phyloP scores from a whole-genome alignment of 306 rosid genomes.

The Echinosophora koreensis region DNA sequence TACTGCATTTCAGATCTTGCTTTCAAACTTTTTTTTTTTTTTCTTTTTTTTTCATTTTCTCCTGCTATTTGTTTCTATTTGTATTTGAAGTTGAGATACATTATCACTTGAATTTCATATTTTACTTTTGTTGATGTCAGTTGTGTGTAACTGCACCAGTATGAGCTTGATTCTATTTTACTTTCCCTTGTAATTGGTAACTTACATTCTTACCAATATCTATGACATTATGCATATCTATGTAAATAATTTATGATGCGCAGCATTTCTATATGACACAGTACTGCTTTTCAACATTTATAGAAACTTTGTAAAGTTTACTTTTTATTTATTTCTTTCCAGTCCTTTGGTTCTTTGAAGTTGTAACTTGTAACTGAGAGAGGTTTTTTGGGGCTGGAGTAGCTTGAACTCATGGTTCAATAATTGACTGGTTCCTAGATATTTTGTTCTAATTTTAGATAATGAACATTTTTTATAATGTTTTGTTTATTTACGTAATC shows the following conservation, averaged over 20 bases:
- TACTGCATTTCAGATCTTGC: not conserved
- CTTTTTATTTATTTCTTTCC: not conserved
- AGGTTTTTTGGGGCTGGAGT: not conserved
- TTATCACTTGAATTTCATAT: not conserved
- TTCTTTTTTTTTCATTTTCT: not conserved
- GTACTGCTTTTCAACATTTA: not conserved
- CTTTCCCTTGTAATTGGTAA: conserved; percentile 21
- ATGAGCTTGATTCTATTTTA: conserved; percentile 7
- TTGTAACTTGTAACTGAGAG: conserved; percentile 8
- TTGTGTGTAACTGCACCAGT: not conserved
- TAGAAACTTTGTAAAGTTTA: not conserved
- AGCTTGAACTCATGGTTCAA: not conserved
- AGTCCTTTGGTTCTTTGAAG: conserved; percentile 10
- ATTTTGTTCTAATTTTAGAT: conserved; percentile 35
- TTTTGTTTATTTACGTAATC: not conserved
- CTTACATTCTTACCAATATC: not conserved
- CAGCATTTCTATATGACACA: conserved; percentile 7
- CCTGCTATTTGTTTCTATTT: not conserved
- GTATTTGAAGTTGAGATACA: not conserved
- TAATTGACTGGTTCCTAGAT: conserved; percentile 20
- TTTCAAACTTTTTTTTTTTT: not conserved
- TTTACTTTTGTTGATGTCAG: not conserved
- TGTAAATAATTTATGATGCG: not conserved
- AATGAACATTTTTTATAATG: not conserved
- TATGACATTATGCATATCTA: not conserved